Conservation (phyloP, 2,329 filamentous ascomycete species). For the Ophiostoma sp. region DNA sequence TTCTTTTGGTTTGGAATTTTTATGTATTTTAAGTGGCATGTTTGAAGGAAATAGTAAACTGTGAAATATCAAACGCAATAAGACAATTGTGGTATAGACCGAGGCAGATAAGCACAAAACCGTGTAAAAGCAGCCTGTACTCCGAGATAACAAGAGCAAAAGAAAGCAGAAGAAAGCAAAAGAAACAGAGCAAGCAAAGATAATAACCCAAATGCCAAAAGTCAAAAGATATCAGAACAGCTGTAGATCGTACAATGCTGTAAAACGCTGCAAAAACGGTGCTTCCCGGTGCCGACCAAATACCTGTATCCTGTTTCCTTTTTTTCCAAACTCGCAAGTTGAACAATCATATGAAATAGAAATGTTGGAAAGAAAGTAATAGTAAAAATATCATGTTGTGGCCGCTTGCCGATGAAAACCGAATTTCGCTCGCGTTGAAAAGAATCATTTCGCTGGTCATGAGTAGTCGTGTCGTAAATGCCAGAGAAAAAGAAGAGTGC, state of each 20-base stretch:
- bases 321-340: slow-evolving; percentile 18
- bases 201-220: background rate
- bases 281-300: background rate
- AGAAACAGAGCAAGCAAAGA: background rate
- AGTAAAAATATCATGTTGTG: slow-evolving; percentile 3
- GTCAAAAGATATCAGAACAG: slow-evolving; percentile 2
- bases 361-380: background rate
- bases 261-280: slow-evolving; percentile 16
- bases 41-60: background rate
- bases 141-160: background rate
- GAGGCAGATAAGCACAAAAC: background rate
- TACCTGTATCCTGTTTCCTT: background rate
- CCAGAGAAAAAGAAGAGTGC: background rate
- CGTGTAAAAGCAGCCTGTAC: slow-evolving; percentile 2
- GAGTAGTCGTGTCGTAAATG: slow-evolving; percentile 18
- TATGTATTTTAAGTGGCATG: background rate
- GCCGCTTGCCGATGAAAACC: slow-evolving; percentile 16
- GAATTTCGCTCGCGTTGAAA: slow-evolving; percentile 12
- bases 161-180: background rate
- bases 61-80: background rate
- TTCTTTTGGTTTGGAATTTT: background rate
- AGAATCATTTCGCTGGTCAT: slow-evolving; percentile 17
- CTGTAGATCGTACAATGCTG: background rate
- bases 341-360: slow-evolving; percentile 1
- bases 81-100: background rate